Evolutionary conservation across 2,329 filamentous ascomycete genomes (phyloP), one percentile per base, ranked within the genome.

Genomic region (Cytospora piceicola): DNA sequence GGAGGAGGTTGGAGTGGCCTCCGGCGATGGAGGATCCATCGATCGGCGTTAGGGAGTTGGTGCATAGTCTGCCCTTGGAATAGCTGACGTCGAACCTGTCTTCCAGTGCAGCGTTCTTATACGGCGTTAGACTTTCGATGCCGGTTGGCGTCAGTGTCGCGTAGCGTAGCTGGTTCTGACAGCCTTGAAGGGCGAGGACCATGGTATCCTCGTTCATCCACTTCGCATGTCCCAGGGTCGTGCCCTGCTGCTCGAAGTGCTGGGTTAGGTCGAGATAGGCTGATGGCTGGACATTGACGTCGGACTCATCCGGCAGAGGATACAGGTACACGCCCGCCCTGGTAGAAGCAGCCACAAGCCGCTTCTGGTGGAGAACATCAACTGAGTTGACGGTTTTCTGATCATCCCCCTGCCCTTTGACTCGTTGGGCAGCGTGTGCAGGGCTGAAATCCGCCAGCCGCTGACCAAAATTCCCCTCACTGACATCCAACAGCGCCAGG

Each of bases 41-140:
- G 0, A 85, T 74, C 0, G 82, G 79, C 39, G 83, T 78, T 3
- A 86, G 77, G 0, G 82, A 81, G 39, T 73, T 77, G n/a, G 76
- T 75, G 14, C 74, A 72, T 2, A 76, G 64, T 17, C 72, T 71
- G 9, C 74, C 64, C 24, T 53, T 61, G 9, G 12, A 69, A 14
- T 74, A 72, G 0, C 68, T 69, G 30, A 74, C 67, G 57, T 60
- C 65, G 39, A 76, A 75, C 39, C 70, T 63, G 0, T 65, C 51
- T 58, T 74, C 67, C 7, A 77, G 30, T 0, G 69, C 66, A 4
- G 69, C 65, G 22, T 77, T 76, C 42, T 75, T 79, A 3, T 77
- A 73, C 0, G 77, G 73, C 0, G 75, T 69, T 49, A 77, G 70
- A 9, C 78, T 73, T 14, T 77, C 72, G 29, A 83, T 70, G 0